Percentiles rank a stretch among this genome's conserved stretches.
Conservation (phyloP, 371 early-diverging fungal genomes). For the Rhizopus arrhizus region DNA sequence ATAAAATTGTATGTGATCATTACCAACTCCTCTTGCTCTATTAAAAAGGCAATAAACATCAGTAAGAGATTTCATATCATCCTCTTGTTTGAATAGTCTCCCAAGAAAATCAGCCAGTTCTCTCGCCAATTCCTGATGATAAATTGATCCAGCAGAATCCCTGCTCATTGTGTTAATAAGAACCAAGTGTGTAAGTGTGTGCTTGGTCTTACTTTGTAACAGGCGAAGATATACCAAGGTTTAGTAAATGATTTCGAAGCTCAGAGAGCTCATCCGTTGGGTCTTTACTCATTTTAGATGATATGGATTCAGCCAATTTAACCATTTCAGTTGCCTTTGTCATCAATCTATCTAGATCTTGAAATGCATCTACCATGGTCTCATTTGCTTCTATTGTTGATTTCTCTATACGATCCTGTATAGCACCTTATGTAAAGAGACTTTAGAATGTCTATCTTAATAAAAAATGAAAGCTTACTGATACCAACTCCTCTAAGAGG, state of each 20-base stretch:
- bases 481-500: conserved; percentile 43
- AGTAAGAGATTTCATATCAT: conserved; percentile 80
- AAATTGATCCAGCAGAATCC: conserved; percentile 81
- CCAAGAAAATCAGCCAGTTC: conserved; percentile 82
- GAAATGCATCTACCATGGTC: conserved; percentile 79
- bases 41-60: conserved; percentile 93
- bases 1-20: conserved; percentile 8
- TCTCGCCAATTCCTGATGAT: conserved; percentile 81
- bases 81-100: conserved; percentile 59
- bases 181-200: too few species aligned
- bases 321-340: conserved; percentile 88
- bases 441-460: not conserved
- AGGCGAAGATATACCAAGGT: conserved; percentile 85
- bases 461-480: conserved; percentile 28
- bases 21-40: conserved; percentile 86
- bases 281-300: conserved; percentile 61
- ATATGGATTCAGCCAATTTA: conserved; percentile 76
- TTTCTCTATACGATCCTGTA: conserved; percentile 71
- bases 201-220: conserved; percentile 71
- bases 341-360: conserved; percentile 84
- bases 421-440: conserved; percentile 56
- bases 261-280: conserved; percentile 53
- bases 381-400: conserved; percentile 64
- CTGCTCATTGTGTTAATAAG: conserved; percentile 33
- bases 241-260: conserved; percentile 74